A percentile compares a stretch with the other conserved stretches of the same genome.
phyloP scores from a whole-genome alignment of 192 early-diverging fungal species.

The Funneliformis geosporum region DNA sequence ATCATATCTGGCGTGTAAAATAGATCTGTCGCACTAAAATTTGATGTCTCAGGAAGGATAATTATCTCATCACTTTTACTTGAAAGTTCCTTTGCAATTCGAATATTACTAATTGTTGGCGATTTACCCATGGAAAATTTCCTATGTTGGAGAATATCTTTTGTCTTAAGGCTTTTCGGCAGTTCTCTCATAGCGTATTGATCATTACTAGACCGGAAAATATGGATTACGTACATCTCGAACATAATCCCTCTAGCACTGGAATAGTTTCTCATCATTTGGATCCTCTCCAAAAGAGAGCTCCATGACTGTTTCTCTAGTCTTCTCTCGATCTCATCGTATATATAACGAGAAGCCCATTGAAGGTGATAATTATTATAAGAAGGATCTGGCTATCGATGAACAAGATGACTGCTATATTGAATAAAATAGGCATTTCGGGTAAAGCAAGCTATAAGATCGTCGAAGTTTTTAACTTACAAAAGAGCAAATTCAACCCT shows the following conservation, averaged over 20 bases:
- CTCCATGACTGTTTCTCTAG: background rate
- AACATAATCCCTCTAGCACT: constrained; percentile 6
- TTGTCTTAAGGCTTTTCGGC: background rate
- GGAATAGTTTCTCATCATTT: background rate
- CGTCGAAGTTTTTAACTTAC: background rate
- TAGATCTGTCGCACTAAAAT: background rate
- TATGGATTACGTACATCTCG: background rate
- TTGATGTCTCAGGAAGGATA: background rate
- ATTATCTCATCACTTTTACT: background rate
- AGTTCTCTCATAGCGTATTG: background rate
- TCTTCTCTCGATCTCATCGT: constrained; percentile 4
- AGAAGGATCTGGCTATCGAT: background rate
- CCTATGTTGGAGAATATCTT: background rate
- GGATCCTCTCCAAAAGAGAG: background rate
- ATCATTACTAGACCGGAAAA: background rate
- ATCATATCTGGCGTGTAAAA: background rate
- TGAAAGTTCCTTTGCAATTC: background rate
- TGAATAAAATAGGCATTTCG: background rate
- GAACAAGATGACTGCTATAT: background rate
- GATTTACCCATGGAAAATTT: background rate
- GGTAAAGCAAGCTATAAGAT: background rate
- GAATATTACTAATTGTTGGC: background rate
- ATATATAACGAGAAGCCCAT: constrained; percentile 20
- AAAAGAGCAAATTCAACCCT: background rate
- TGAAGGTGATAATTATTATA: background rate